Percentiles rank a stretch among this genome's conserved stretches.
These are phyloP conservation scores for Penicillium sp. DNA, from an alignment of 2,329 filamentous ascomycete genomes.

Conservation along the genomic window DNA sequence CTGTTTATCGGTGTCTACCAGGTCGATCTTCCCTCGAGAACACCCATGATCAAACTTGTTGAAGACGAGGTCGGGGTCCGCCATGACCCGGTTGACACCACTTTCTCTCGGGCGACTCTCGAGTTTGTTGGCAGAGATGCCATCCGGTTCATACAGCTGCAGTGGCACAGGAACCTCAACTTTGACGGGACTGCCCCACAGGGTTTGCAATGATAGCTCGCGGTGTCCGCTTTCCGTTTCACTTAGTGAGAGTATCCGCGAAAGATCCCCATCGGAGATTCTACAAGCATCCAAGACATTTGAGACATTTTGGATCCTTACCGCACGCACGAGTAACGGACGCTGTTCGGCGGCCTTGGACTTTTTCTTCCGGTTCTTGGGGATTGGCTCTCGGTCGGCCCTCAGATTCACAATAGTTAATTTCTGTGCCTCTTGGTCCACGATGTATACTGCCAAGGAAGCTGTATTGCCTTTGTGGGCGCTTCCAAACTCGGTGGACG, in stretches of 20 bases:
- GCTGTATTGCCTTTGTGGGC: slow-evolving; percentile 34
- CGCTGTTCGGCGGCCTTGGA: slow-evolving; percentile 27
- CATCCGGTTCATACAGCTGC: slow-evolving; percentile 59
- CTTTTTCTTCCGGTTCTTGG: slow-evolving; percentile 33
- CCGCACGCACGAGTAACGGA: slow-evolving; percentile 37
- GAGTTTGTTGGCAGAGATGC: slow-evolving; percentile 57
- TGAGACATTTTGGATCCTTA: slow-evolving; percentile 58
- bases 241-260: slow-evolving; percentile 69
- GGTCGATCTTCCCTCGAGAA: slow-evolving; percentile 62
- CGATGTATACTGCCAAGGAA: slow-evolving; percentile 59
- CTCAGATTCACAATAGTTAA: slow-evolving; percentile 67
- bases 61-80: slow-evolving; percentile 43
- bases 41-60: slow-evolving; percentile 60
- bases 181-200: slow-evolving; percentile 70
- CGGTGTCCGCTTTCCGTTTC: slow-evolving; percentile 63
- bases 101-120: slow-evolving; percentile 54
- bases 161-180: slow-evolving; percentile 62
- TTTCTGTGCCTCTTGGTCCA: slow-evolving; percentile 66
- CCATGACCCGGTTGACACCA: slow-evolving; percentile 48
- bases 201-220: slow-evolving; percentile 70
- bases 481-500: slow-evolving; percentile 43
- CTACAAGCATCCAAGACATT: slow-evolving; percentile 73
- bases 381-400: slow-evolving; percentile 46
- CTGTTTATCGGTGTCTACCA: slow-evolving; percentile 61
- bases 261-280: slow-evolving; percentile 64